These are phyloP conservation scores for Trichoderma sp. DNA, from an alignment of 2,329 filamentous ascomycete genomes.

Conservation along the genomic window DNA sequence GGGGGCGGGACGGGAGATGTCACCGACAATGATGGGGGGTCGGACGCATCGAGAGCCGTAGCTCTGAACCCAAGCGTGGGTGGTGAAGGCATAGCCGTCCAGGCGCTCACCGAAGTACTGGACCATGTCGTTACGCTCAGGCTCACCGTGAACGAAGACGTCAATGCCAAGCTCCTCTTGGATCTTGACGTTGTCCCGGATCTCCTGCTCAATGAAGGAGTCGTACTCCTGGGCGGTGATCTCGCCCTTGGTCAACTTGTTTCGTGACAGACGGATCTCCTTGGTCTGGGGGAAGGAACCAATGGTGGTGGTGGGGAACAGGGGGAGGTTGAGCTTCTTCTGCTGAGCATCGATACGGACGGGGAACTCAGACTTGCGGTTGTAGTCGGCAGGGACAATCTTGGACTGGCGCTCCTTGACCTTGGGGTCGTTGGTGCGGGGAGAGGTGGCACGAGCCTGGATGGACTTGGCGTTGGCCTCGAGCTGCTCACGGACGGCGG, in stretches of 20 bases:
- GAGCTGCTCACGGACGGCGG: constrained; percentile 79
- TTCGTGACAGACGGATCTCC: constrained; percentile 94
- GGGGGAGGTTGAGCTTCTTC: constrained; percentile 86
- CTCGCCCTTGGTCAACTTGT: constrained; percentile 98
- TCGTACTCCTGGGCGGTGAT: constrained; percentile 92
- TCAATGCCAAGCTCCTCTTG: constrained; percentile 98
- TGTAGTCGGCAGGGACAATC: constrained; percentile 80
- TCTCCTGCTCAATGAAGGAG: constrained; percentile 99
- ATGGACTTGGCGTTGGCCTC: constrained; percentile 97
- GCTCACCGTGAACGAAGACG: constrained; percentile 97
- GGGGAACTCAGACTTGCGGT: constrained; percentile 88
- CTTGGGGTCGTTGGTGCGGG: constrained; percentile 92
- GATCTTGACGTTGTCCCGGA: constrained; percentile 88
- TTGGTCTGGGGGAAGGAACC: constrained; percentile 99
- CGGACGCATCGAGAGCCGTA: constrained; percentile 98
- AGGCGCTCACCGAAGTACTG: constrained; percentile 99
- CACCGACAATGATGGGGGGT: constrained; percentile 96
- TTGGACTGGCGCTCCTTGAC: constrained; percentile 96
- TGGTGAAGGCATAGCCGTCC: constrained; percentile 97
- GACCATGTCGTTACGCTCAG: constrained; percentile 99
- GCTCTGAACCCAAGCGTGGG: constrained; percentile 96
- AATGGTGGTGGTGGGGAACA: constrained; percentile 99
- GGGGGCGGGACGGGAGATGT: constrained; percentile 91
- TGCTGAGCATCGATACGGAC: constrained; percentile 83
- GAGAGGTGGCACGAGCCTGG: constrained; percentile 85